These are phyloP conservation scores for Nematodospora anomalae DNA, from an alignment of 1,139 yeast genomes.

Conservation along the genomic window DNA sequence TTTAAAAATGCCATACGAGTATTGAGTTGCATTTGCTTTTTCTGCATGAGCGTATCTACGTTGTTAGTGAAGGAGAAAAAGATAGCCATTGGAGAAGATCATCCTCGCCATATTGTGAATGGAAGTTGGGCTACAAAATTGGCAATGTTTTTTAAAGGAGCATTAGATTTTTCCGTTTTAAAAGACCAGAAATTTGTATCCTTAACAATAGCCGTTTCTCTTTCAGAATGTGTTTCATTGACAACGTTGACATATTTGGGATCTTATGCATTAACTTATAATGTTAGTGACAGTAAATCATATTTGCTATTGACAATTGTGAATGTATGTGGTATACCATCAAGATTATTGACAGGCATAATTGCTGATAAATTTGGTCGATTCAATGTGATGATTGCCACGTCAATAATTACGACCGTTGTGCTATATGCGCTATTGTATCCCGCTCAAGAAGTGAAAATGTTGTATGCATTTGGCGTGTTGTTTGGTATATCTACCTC, in stretches of 20 bases:
- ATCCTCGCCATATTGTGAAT: neutral
- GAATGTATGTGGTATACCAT: slow-evolving; percentile 48
- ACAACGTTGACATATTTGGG: slow-evolving; percentile 53
- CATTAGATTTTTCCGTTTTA: slow-evolving; percentile 43
- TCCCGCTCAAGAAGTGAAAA: slow-evolving; percentile 28
- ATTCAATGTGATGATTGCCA: slow-evolving; percentile 51
- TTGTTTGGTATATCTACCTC: slow-evolving; percentile 33
- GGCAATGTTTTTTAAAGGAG: slow-evolving; percentile 22
- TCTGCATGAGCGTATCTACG: slow-evolving; percentile 37
- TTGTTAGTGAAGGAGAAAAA: slow-evolving; percentile 46
- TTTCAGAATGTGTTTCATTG: slow-evolving; percentile 50
- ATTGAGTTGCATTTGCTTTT: slow-evolving; percentile 50
- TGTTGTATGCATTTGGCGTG: slow-evolving; percentile 26
- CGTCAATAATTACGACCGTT: slow-evolving; percentile 36
- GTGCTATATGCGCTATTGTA: slow-evolving; percentile 48
- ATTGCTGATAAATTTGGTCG: slow-evolving; percentile 51
- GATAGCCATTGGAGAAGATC: slow-evolving; percentile 1
- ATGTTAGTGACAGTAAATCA: slow-evolving; percentile 40
- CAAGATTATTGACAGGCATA: slow-evolving; percentile 48
- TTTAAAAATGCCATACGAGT: slow-evolving; percentile 63
- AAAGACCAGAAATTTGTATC: slow-evolving; percentile 40
- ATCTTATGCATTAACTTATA: slow-evolving; percentile 48
- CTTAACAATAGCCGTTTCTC: slow-evolving; percentile 42
- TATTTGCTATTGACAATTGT: slow-evolving; percentile 46
- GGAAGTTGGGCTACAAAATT: neutral